phyloP scores from a whole-genome alignment of 2,329 filamentous ascomycete genomes.

The Arachnomyces sp. region DNA sequence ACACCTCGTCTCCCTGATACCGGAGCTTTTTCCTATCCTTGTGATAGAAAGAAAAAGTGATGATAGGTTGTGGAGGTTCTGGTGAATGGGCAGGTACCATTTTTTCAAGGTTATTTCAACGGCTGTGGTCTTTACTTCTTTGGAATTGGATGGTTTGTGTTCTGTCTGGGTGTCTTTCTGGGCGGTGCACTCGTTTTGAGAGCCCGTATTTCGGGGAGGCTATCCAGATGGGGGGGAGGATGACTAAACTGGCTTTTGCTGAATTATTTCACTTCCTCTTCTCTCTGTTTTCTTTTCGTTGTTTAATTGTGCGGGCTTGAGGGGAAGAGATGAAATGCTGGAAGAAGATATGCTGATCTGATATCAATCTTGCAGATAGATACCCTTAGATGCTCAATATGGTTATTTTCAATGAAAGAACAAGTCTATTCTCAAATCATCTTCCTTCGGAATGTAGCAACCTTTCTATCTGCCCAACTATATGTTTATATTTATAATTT shows the following conservation, averaged over 20 bases:
- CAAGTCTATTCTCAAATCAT: too few species aligned
- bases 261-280: slow-evolving; percentile 18
- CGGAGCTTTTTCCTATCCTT: slow-evolving; percentile 29
- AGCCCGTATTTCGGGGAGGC: slow-evolving; percentile 20
- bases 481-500: too few species aligned
- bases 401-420: background rate
- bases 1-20: slow-evolving; percentile 35
- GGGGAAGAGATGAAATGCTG: background rate
- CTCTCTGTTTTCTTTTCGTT: too few species aligned
- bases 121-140: slow-evolving; percentile 14
- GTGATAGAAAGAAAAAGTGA: slow-evolving; percentile 19
- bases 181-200: slow-evolving; percentile 31
- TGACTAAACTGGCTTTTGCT: slow-evolving; percentile 37
- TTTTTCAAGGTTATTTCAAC: slow-evolving; percentile 13
- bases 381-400: slow-evolving; percentile 7
- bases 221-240: slow-evolving; percentile 33
- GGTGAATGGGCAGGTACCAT: slow-evolving; percentile 19
- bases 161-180: slow-evolving; percentile 28
- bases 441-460: too few species aligned
- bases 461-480: too few species aligned
- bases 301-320: too few species aligned
- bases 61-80: slow-evolving; percentile 39
- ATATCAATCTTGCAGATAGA: background rate
- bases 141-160: slow-evolving; percentile 22
- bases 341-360: background rate